Base-by-base conservation (phyloP, 2,329 filamentous ascomycete genomes). In the Verticillium isaacii region DNA sequence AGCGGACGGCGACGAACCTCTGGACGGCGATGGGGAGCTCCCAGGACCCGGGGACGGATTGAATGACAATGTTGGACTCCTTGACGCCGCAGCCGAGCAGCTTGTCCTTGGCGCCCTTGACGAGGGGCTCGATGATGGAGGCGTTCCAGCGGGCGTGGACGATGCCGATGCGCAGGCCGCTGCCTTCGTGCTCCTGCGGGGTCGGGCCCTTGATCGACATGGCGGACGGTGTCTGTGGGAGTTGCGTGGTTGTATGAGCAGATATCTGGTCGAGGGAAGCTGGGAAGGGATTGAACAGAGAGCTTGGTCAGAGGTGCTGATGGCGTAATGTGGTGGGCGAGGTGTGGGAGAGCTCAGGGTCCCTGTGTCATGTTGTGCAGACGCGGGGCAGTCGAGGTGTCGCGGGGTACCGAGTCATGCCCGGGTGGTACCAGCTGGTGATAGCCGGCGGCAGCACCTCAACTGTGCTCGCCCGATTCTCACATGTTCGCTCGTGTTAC, bases 61-160 rank as follows among this genome's bases (percentile, higher is more conserved):
- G 90, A 45, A 93, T 80, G 60, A 93, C 86, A 71, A 99, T 96
- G 76, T 97, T 96, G 70, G 90, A 87, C 71, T 93, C 88, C 74
- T 88, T 88, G 61, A 99, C 94, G 61, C 95, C 95, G 60, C 89
- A 87, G 54, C 85, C 85, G 37, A 89, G 79, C 61, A 99, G 87
- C 72, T 89, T 89, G 69, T 89, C 89, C 77, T 89, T 91, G 56
- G 91, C 87, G 66, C 95, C 95, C 59, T 85, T 81, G 64, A 99
- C 84, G 62, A 99, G 87, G 60, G 92, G 88, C 63, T 91, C 88
- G 76, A 98, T 97, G 74, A 99, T 92, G 67, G 84, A 85, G 67
- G 83, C 84, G 80, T 99, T 99, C 95, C 95, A 99, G 71, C 95
- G 89, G 63, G 94, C 94, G 79, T 98, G 95, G 63, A 99, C 86